phyloP scores from a whole-genome alignment of 176 grass and related monocot species.

The Oryza nivara region DNA sequence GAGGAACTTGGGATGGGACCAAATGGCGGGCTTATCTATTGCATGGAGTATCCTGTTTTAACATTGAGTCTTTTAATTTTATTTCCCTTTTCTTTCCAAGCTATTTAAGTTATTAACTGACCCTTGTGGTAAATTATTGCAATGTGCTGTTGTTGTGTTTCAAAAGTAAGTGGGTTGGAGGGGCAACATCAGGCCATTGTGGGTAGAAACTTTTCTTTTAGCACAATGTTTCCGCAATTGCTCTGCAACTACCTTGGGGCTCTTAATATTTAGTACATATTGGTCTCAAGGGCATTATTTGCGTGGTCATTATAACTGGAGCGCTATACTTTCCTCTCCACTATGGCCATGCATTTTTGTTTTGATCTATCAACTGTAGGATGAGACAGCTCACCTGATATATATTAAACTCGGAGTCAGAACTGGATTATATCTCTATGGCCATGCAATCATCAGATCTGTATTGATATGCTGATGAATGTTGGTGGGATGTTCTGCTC shows the following conservation, averaged over 20 bases:
- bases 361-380: background rate
- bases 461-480: background rate
- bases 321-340: background rate
- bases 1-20: slow-evolving; percentile 88
- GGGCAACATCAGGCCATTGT: background rate
- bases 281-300: background rate
- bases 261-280: background rate
- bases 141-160: background rate
- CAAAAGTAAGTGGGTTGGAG: background rate
- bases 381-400: background rate
- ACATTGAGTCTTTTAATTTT: background rate
- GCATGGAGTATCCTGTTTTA: slow-evolving; percentile 95
- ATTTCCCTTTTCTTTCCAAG: background rate
- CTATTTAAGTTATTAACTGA: slow-evolving; percentile 3
- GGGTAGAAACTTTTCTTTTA: background rate
- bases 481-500: background rate
- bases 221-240: background rate
- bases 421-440: background rate
- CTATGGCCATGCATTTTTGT: background rate
- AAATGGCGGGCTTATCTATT: slow-evolving; percentile 87
- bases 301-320: background rate
- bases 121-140: background rate
- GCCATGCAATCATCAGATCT: background rate
- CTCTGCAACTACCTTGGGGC: background rate
- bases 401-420: background rate